phyloP scores from a whole-genome alignment of 2,329 filamentous ascomycete genomes.

The Fusarium udum region DNA sequence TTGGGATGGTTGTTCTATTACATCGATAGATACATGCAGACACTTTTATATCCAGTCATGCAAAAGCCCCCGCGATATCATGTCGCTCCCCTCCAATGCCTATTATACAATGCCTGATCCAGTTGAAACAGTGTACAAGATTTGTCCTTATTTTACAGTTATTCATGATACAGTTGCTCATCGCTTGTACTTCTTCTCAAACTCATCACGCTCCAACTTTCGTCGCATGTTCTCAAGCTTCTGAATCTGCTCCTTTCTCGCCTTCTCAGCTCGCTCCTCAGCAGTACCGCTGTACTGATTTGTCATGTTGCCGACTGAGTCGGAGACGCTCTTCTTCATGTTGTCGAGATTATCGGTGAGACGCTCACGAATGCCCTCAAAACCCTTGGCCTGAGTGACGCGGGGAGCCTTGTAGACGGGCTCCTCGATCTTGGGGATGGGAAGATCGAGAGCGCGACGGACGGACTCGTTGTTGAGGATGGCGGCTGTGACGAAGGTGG shows the following conservation, averaged over 20 bases:
- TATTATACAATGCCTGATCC: slow-evolving; percentile 31
- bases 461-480: slow-evolving; percentile 52
- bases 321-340: slow-evolving; percentile 51
- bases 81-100: slow-evolving; percentile 27
- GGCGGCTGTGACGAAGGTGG: slow-evolving; percentile 49
- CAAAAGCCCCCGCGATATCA: slow-evolving; percentile 14
- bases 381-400: slow-evolving; percentile 25
- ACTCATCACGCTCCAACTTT: slow-evolving; percentile 51
- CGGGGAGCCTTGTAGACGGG: slow-evolving; percentile 51
- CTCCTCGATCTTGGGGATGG: slow-evolving; percentile 45
- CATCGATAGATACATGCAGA: slow-evolving; percentile 29
- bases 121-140: slow-evolving; percentile 12
- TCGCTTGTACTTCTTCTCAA: slow-evolving; percentile 54
- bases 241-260: slow-evolving; percentile 47
- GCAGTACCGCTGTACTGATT: slow-evolving; percentile 47
- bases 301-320: slow-evolving; percentile 48
- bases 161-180: slow-evolving; percentile 26
- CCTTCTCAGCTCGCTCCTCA: slow-evolving; percentile 49
- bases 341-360: slow-evolving; percentile 48
- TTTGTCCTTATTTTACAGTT: slow-evolving; percentile 31
- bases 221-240: slow-evolving; percentile 50
- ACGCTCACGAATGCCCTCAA: slow-evolving; percentile 45
- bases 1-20: slow-evolving; percentile 24
- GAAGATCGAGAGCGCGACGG: slow-evolving; percentile 52
- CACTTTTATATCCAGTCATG: slow-evolving; percentile 14